Evolutionary conservation across 2,329 filamentous ascomycete species (phyloP).

Genomic region (Fusarium buharicum): DNA sequence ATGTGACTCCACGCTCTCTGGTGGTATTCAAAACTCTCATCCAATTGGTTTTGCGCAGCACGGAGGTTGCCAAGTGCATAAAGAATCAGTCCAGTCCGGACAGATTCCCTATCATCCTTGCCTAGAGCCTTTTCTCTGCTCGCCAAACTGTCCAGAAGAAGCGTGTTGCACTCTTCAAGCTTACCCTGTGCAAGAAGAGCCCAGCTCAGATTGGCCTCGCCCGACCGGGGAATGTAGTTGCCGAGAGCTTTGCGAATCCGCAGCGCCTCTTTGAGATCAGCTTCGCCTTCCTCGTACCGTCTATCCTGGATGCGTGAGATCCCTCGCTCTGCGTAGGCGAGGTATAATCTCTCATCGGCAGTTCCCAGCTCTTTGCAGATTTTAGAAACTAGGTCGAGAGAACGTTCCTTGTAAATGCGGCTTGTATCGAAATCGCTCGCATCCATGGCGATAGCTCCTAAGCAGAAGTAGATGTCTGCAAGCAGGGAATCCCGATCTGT

Average conservation of each 20-base stretch:
- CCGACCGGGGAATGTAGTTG: slow-evolving; percentile 1
- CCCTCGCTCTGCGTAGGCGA: background rate
- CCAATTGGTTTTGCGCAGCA: slow-evolving; percentile 1
- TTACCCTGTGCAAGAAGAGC: slow-evolving; percentile 1
- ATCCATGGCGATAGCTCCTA: slow-evolving; percentile 2
- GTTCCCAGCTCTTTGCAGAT: slow-evolving; percentile 1
- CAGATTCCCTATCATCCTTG: slow-evolving; percentile 2
- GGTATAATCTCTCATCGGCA: slow-evolving; percentile 1
- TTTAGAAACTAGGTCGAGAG: slow-evolving; percentile 1
- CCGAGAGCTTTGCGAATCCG: slow-evolving; percentile 2
- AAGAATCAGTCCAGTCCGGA: slow-evolving; percentile 1
- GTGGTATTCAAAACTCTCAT: slow-evolving; percentile 2
- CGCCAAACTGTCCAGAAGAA: slow-evolving; percentile 1
- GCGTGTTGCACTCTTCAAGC: slow-evolving; percentile 1
- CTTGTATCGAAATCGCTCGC: slow-evolving; percentile 1
- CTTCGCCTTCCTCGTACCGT: background rate
- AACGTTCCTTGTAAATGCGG: slow-evolving; percentile 2
- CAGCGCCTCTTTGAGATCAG: slow-evolving; percentile 1
- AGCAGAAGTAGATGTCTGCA: slow-evolving; percentile 2
- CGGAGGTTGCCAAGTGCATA: slow-evolving; percentile 2
- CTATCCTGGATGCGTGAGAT: slow-evolving; percentile 1
- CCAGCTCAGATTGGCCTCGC: slow-evolving; percentile 1
- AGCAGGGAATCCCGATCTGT: slow-evolving; percentile 1
- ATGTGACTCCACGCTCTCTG: background rate
- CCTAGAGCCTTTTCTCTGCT: slow-evolving; percentile 1